Percentiles rank a stretch among this genome's conserved stretches.
phyloP scores from a whole-genome alignment of 2,329 filamentous ascomycete genomes.

The Microsporum audouinii region DNA sequence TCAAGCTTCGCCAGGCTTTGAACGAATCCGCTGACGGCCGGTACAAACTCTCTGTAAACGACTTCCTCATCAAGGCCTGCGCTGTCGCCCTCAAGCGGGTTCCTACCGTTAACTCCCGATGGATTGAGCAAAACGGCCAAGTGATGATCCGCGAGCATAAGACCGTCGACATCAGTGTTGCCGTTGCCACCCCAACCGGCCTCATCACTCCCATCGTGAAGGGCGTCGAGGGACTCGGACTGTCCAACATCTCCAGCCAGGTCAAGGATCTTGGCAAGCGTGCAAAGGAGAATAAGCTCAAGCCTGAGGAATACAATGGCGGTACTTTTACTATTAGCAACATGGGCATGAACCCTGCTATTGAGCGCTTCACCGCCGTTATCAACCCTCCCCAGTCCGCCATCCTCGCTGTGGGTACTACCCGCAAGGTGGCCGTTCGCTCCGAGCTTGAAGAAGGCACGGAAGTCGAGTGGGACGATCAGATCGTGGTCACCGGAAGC shows the following conservation, averaged over 20 bases:
- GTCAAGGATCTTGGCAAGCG: constrained; percentile 97
- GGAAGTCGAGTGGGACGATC: constrained; percentile 83
- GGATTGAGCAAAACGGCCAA: constrained; percentile 66
- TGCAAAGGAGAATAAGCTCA: constrained; percentile 92
- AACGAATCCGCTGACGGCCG: constrained; percentile 80
- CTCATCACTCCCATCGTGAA: constrained; percentile 97
- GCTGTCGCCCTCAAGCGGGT: constrained; percentile 84
- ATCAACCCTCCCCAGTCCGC: constrained; percentile 97
- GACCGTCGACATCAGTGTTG: constrained; percentile 87
- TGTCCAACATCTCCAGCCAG: constrained; percentile 73
- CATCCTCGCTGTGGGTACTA: constrained; percentile 89
- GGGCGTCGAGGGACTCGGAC: constrained; percentile 72
- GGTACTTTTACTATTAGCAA: constrained; percentile 99
- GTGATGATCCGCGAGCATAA: constrained; percentile 82
- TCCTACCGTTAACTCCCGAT: constrained; percentile 89
- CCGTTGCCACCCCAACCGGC: constrained; percentile 81
- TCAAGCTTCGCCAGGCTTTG: constrained; percentile 89
- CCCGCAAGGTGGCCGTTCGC: constrained; percentile 86
- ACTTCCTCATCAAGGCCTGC: constrained; percentile 97
- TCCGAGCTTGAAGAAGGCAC: constrained; percentile 74
- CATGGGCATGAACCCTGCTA: constrained; percentile 98
- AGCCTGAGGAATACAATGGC: constrained; percentile 98
- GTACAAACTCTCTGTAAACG: constrained; percentile 99
- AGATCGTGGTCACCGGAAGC: constrained; percentile 87
- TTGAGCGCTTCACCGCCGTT: constrained; percentile 94